Percentiles rank a stretch among this genome's conserved stretches.
phyloP scores from a whole-genome alignment of 2,329 filamentous ascomycete genomes.

The Mariannaea elegans region DNA sequence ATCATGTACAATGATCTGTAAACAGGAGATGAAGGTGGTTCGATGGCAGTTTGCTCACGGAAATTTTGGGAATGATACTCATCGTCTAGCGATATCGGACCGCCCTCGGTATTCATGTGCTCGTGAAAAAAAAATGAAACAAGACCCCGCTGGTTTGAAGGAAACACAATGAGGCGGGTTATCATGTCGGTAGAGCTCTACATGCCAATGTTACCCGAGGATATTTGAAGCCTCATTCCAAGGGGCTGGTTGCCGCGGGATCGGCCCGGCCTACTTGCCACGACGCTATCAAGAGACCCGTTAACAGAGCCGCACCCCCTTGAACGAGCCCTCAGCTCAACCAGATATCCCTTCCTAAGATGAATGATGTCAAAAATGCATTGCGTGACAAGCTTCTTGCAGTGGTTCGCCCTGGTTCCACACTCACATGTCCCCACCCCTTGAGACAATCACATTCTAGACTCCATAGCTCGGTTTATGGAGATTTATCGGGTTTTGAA shows the following conservation, averaged over 20 bases:
- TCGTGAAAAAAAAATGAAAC: slow-evolving; percentile 3
- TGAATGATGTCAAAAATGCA: slow-evolving; percentile 9
- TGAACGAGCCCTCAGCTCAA: slow-evolving; percentile 22
- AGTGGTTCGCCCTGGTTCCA: slow-evolving; percentile 27
- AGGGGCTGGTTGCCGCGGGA: slow-evolving; percentile 24
- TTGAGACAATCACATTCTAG: neutral
- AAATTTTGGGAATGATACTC: neutral
- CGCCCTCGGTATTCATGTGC: slow-evolving; percentile 15
- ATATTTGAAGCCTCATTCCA: slow-evolving; percentile 12
- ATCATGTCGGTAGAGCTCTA: slow-evolving; percentile 9
- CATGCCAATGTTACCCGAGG: slow-evolving; percentile 32
- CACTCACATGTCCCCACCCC: slow-evolving; percentile 26
- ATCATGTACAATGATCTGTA: slow-evolving; percentile 50
- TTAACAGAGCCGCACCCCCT: neutral
- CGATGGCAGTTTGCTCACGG: slow-evolving; percentile 2
- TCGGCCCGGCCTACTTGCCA: slow-evolving; percentile 21
- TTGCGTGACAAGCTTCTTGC: slow-evolving; percentile 26
- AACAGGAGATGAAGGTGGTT: slow-evolving; percentile 17
- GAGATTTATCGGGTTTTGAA: slow-evolving; percentile 31
- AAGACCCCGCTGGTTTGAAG: slow-evolving; percentile 7
- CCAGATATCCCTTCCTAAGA: slow-evolving; percentile 19
- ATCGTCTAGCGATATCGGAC: slow-evolving; percentile 21
- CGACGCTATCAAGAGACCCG: neutral
- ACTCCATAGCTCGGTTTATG: slow-evolving; percentile 30
- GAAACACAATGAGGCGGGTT: slow-evolving; percentile 25